Evolutionary conservation across 2,329 filamentous ascomycete species (phyloP).

Genomic region (Fusarium sterilihyphosum): DNA sequence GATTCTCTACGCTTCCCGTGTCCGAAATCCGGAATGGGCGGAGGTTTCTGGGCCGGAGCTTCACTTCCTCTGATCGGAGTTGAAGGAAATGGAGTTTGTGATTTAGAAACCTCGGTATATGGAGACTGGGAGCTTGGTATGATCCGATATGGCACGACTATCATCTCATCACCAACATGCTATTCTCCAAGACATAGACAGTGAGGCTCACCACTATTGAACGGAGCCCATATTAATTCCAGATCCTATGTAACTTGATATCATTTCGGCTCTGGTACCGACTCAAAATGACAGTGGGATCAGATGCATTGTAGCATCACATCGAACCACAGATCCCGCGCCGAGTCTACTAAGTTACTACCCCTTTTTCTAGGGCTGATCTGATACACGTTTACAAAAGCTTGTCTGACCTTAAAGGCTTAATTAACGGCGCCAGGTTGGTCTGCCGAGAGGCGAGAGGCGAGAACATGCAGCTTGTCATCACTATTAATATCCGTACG

Average conservation of each 20-base stretch:
- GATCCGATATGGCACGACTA: slow-evolving; percentile 9
- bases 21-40: neutral
- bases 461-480: neutral
- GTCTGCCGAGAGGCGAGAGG: neutral
- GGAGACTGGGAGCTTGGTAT: neutral
- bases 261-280: neutral
- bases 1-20: neutral
- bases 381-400: slow-evolving; percentile 17
- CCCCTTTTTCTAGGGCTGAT: slow-evolving; percentile 30
- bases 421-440: neutral
- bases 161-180: neutral
- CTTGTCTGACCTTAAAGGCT: slow-evolving; percentile 14
- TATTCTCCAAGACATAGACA: neutral
- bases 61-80: neutral
- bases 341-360: neutral
- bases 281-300: neutral
- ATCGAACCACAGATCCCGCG: neutral
- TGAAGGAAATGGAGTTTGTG: neutral
- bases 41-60: neutral
- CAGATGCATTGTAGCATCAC: neutral
- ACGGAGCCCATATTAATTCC: rapidly evolving
- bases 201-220: neutral
- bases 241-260: neutral
- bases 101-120: neutral
- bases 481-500: slow-evolving; percentile 12